Percentiles rank a stretch among this genome's conserved stretches.
phyloP scores from a whole-genome alignment of 2,329 filamentous ascomycete species.

The Fusarium austroafricanum region DNA sequence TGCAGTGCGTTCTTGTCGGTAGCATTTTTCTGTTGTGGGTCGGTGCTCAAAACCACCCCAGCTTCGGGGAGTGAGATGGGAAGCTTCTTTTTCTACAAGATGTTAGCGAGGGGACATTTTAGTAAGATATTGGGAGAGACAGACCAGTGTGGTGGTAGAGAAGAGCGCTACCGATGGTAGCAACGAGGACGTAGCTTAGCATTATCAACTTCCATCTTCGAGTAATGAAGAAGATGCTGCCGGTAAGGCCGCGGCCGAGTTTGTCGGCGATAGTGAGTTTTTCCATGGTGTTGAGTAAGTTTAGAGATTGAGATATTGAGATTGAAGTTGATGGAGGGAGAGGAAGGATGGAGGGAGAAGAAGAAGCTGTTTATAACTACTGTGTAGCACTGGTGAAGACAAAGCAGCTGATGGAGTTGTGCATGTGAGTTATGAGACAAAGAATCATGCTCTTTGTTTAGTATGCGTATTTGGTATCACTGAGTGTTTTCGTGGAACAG shows the following conservation, averaged over 20 bases:
- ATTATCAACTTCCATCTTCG: slow-evolving; percentile 14
- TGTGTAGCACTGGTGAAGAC: not conserved
- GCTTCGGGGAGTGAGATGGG: slow-evolving; percentile 15
- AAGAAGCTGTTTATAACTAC: not conserved
- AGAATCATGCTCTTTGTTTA: not conserved
- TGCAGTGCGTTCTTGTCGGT: slow-evolving; percentile 37
- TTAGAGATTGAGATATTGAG: not conserved
- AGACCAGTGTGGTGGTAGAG: slow-evolving; percentile 11
- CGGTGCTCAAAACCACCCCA: slow-evolving; percentile 37
- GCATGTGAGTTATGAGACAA: too few relatives aligned
- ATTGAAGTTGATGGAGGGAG: too few relatives aligned
- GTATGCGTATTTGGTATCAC: not conserved
- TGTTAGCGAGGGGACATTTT: not conserved
- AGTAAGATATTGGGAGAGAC: not conserved
- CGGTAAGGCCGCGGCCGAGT: slow-evolving; percentile 14
- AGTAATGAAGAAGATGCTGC: slow-evolving; percentile 2
- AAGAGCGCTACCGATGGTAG: slow-evolving; percentile 7
- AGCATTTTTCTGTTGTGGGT: slow-evolving; percentile 31
- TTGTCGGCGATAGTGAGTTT: slow-evolving; percentile 18
- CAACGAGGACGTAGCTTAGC: slow-evolving; percentile 17
- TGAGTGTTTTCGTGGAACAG: not conserved
- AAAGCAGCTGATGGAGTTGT: not conserved
- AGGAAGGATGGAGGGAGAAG: too few relatives aligned
- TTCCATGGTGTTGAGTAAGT: slow-evolving; percentile 8
- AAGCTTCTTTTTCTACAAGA: not conserved